Conservation (phyloP, 495 filamentous ascomycete genomes). For the Trichocladium uniseriatum region DNA sequence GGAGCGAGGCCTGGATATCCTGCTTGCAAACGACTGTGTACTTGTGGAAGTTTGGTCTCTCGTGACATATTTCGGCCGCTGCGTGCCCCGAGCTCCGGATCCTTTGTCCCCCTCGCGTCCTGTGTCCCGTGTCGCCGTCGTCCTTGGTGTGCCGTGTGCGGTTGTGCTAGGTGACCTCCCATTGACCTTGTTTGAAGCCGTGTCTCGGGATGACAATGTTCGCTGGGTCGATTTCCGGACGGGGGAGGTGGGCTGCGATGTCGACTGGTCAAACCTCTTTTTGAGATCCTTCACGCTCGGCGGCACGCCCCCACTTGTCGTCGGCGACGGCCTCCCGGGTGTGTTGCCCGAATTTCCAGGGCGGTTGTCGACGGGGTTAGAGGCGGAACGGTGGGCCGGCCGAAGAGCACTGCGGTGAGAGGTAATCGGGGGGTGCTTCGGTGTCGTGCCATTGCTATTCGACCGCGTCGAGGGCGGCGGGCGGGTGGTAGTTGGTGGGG, state of each 20-base stretch:
- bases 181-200: conserved; percentile 19
- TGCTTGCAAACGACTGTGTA: conserved; percentile 45
- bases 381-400: conserved; percentile 36
- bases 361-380: conserved; percentile 40
- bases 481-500: conserved; percentile 18
- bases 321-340: conserved; percentile 17
- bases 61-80: conserved; percentile 31
- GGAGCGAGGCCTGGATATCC: conserved; percentile 39
- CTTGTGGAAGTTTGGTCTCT: conserved; percentile 39
- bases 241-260: conserved; percentile 11
- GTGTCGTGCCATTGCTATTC: conserved; percentile 31
- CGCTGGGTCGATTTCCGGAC: conserved; percentile 28
- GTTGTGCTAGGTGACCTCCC: conserved; percentile 24
- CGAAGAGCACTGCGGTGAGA: conserved; percentile 22
- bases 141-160: conserved; percentile 28
- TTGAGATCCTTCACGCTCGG: conserved; percentile 48
- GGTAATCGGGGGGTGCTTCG: conserved; percentile 27
- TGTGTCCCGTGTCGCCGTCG: conserved; percentile 27
- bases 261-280: conserved; percentile 43
- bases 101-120: conserved; percentile 20
- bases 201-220: conserved; percentile 23
- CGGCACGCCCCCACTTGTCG: conserved; percentile 22
- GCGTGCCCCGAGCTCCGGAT: conserved; percentile 26
- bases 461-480: conserved; percentile 25
- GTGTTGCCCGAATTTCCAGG: conserved; percentile 7